Evolutionary conservation across 2,329 filamentous ascomycete species (phyloP), one percentile per base, ranked within the genome.

Genomic region (Aureobasidium sp.): DNA sequence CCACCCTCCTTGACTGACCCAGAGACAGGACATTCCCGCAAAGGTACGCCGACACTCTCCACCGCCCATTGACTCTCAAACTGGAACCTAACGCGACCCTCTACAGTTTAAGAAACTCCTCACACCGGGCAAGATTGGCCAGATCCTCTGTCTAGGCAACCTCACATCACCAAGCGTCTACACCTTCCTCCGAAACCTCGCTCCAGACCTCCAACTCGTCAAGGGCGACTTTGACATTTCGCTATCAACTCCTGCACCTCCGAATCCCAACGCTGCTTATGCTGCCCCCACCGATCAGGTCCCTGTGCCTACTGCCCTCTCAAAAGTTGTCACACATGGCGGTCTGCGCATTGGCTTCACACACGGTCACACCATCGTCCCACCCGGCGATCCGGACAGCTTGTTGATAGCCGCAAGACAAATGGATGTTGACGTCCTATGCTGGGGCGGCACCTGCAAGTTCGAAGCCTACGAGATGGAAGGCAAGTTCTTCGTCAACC

Each of bases 391-490:
- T 72, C 83, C 85, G 27, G 86, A 88, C 71, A 83, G 82, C 44
- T 70, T 88, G 65, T 75, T 88, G 67, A 88, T 88, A 64, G 85
- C 85, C 4, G 86, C 86, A 48, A 78, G 86, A 41, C 86, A 88
- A 73, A 87, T 88, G 85, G 86, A 88, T 69, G 86, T 88, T 1
- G 86, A 88, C 73, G 81, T 88, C 36, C 70, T 88, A 64, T 78
- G 88, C 58, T 88, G 86, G 85, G 86, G 85, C 41, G 86, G 86
- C 15, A 88, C 86, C 5, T 85, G 87, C 74, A 81, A 83, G 62
- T 88, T 88, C 67, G 86, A 88, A 73, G 86, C 86, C 11, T 88
- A 88, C 70, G 86, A 88, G 75, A 80, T 88, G 78, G 86, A 88
- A 71, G 86, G 86, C 42, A 85, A 87, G 68, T 88, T 88, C 76